Evolutionary conservation across 805 yeast species (phyloP).

Genomic region (Pichia membranifaciens): DNA sequence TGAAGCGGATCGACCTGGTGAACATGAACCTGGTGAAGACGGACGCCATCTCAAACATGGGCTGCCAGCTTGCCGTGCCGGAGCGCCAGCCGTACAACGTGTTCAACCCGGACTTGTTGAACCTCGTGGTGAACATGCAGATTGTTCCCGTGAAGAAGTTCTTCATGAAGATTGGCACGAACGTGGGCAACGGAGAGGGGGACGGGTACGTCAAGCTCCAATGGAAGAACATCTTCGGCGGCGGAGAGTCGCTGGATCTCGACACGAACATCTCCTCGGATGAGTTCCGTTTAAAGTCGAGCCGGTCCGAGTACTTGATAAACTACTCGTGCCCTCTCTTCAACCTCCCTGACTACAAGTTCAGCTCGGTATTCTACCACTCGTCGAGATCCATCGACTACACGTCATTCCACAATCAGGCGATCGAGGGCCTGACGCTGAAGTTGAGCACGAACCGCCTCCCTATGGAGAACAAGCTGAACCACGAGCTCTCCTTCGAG

Average conservation of each 20-base stretch:
- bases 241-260: constrained; percentile 45
- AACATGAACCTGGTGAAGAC: constrained; percentile 39
- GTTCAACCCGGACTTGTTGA: constrained; percentile 20
- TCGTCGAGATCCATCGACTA: constrained; percentile 45
- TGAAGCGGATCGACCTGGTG: constrained; percentile 38
- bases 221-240: constrained; percentile 51
- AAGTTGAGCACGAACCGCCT: constrained; percentile 34
- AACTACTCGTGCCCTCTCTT: constrained; percentile 42
- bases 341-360: constrained; percentile 36
- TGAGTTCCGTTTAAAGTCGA: constrained; percentile 39
- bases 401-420: constrained; percentile 40
- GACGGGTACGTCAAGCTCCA: constrained; percentile 84
- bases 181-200: constrained; percentile 95
- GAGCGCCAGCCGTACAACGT: constrained; percentile 17
- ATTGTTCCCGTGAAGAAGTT: constrained; percentile 60
- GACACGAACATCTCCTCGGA: constrained; percentile 41
- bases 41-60: constrained; percentile 39
- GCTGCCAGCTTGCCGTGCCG: constrained; percentile 28
- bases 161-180: constrained; percentile 87
- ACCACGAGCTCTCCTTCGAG: constrained; percentile 47
- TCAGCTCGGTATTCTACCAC: constrained; percentile 36
- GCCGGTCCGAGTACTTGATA: constrained; percentile 43
- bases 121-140: constrained; percentile 26
- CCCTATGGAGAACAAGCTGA: constrained; percentile 25
- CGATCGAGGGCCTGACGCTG: constrained; percentile 37